phyloP scores from a whole-genome alignment of 2,329 filamentous ascomycete genomes.

The Aspergillus aculeatus region DNA sequence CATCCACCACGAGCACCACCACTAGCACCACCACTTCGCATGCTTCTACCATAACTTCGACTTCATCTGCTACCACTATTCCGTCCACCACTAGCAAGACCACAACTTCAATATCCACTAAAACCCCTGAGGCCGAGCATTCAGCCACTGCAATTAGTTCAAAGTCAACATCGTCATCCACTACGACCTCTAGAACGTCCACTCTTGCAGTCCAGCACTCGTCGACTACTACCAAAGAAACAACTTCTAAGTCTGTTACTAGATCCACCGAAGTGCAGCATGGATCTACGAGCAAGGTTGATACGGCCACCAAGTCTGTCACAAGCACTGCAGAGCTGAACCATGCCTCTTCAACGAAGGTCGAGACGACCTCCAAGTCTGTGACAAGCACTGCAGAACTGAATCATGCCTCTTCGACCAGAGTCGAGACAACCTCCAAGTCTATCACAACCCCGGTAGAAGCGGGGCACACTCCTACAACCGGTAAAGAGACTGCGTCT shows the following conservation, averaged over 20 bases:
- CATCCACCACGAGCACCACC: no score
- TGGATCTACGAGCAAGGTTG: background rate
- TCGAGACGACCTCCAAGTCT: background rate
- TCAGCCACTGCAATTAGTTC: background rate
- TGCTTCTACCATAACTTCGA: background rate
- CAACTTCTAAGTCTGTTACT: background rate
- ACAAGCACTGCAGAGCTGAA: background rate
- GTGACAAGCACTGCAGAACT: background rate
- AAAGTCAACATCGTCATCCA: background rate
- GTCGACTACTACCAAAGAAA: background rate
- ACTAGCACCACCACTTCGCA: no score
- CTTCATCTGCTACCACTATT: background rate
- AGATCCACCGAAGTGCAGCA: background rate
- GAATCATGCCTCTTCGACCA: no score
- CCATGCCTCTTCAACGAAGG: background rate
- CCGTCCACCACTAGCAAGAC: background rate
- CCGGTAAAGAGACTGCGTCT: no score
- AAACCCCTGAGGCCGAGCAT: background rate
- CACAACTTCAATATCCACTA: background rate
- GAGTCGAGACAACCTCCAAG: no score
- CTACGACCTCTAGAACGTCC: background rate
- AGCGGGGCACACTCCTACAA: background rate
- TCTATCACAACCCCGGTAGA: background rate
- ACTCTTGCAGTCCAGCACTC: background rate
- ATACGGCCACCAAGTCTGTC: background rate